phyloP scores from a whole-genome alignment of 1,284 basidiomycete genomes.

The Apiotrichum gamsii region DNA sequence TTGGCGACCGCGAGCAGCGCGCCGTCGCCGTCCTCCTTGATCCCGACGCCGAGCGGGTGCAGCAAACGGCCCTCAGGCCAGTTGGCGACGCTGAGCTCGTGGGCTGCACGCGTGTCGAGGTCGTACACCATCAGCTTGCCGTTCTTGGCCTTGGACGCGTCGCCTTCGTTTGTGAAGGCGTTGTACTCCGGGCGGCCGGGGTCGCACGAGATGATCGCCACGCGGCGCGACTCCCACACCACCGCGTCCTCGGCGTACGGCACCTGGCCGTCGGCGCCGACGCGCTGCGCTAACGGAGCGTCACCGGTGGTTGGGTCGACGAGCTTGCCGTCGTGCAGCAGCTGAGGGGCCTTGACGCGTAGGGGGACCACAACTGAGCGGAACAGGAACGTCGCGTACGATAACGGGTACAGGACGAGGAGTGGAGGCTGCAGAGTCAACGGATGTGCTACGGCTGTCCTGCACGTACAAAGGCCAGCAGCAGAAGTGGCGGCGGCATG shows the following conservation, averaged over 20 bases:
- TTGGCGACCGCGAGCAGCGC: constrained; percentile 7
- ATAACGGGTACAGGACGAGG: constrained; percentile 8
- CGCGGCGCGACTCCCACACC: neutral
- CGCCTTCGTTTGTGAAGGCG: constrained; percentile 1
- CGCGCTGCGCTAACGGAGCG: neutral
- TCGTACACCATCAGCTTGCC: constrained; percentile 1
- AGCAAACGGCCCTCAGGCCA: neutral
- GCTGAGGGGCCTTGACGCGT: neutral
- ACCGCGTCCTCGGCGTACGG: constrained; percentile 7
- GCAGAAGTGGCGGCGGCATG: too few relatives aligned
- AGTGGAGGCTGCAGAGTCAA: constrained; percentile 14
- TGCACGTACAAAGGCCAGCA: too few relatives aligned
- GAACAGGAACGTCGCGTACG: neutral
- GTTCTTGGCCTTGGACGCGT: neutral
- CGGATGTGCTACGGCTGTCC: too few relatives aligned
- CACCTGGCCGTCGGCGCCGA: neutral
- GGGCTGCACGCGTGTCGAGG: neutral
- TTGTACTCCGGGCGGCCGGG: constrained; percentile 4
- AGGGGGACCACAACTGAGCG: neutral
- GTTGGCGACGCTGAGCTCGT: neutral
- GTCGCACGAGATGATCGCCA: constrained; percentile 5
- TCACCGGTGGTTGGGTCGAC: neutral
- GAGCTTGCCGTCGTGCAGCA: constrained; percentile 5
- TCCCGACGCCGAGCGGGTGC: constrained; percentile 7
- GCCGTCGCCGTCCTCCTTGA: neutral